Percentiles rank a stretch among this genome's conserved stretches.
Evolutionary conservation across 2,329 filamentous ascomycete genomes (phyloP).

Genomic region (Xylariales sp.): DNA sequence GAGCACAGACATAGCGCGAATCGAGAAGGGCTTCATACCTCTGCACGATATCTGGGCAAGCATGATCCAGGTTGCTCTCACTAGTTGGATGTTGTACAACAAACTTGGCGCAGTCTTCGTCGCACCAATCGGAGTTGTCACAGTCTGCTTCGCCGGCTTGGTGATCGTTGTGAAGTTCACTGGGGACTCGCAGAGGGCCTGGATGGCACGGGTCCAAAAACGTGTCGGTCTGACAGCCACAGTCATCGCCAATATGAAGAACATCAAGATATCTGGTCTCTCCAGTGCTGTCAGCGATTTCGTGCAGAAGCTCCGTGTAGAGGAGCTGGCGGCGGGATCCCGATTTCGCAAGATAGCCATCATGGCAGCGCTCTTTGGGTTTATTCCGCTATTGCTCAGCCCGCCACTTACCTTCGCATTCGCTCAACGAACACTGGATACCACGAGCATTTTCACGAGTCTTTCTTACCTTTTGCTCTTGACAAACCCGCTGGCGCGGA

Average conservation of each 20-base stretch:
- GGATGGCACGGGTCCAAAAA: conserved; percentile 33
- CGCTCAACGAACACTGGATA: conserved; percentile 19
- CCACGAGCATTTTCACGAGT: conserved; percentile 32
- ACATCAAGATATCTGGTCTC: conserved; percentile 37
- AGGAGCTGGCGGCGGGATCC: conserved; percentile 30
- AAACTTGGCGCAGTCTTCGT: conserved; percentile 44
- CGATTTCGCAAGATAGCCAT: conserved; percentile 30
- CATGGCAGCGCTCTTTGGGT: conserved; percentile 29
- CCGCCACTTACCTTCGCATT: conserved; percentile 29
- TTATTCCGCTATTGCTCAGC: conserved; percentile 8
- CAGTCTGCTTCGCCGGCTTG: conserved; percentile 17
- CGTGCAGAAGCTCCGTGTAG: conserved; percentile 27
- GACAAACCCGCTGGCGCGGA: conserved; percentile 31
- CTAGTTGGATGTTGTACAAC: conserved; percentile 40
- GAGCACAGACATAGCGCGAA: conserved; percentile 41
- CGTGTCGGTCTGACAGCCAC: conserved; percentile 26
- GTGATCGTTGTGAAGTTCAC: conserved; percentile 22
- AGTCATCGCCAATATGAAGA: conserved; percentile 36
- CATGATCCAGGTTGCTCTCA: conserved; percentile 36
- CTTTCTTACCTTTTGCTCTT: conserved; percentile 37
- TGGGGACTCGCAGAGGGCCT: conserved; percentile 23
- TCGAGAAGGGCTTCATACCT: conserved; percentile 27
- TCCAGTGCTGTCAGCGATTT: conserved; percentile 22
- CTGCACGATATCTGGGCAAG: conserved; percentile 39
- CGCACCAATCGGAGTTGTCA: conserved; percentile 40